These are phyloP conservation scores for Thielaviopsis ethacetica DNA, from an alignment of 2,329 filamentous ascomycete species.

Conservation along the genomic window DNA sequence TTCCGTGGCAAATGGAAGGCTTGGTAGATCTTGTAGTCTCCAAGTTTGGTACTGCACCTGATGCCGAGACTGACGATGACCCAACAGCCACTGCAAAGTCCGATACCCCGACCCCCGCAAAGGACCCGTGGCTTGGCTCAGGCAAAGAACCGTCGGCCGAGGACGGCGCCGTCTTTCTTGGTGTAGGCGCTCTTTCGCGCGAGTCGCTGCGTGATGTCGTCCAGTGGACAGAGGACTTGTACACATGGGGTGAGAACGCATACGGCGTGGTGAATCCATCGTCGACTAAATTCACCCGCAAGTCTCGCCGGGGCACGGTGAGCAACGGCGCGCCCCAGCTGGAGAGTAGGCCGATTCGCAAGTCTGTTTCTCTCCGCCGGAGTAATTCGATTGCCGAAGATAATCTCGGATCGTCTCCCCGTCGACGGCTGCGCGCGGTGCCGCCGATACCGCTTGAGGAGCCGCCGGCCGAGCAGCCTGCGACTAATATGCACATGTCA, in stretches of 20 bases:
- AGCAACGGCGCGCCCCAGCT: background rate
- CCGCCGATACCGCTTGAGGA: constrained; percentile 5
- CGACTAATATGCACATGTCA: background rate
- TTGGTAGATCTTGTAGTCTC: constrained; percentile 79
- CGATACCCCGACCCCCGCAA: constrained; percentile 9
- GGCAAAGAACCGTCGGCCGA: constrained; percentile 50
- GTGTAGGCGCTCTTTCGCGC: constrained; percentile 55
- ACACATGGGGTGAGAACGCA: constrained; percentile 64
- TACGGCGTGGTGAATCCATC: constrained; percentile 58
- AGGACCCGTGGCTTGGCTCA: constrained; percentile 52
- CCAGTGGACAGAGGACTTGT: constrained; percentile 79
- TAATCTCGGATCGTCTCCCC: constrained; percentile 1
- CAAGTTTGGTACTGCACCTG: constrained; percentile 48
- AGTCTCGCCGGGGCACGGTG: constrained; percentile 8
- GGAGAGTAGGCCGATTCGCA: background rate
- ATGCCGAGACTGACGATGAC: constrained; percentile 17
- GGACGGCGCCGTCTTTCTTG: constrained; percentile 78
- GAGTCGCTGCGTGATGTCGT: constrained; percentile 57
- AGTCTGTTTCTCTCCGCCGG: constrained; percentile 1
- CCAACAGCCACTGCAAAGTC: constrained; percentile 7
- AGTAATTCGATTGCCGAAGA: constrained; percentile 4
- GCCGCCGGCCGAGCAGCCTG: constrained; percentile 10
- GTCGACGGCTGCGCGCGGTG: constrained; percentile 4
- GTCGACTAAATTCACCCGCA: constrained; percentile 2
- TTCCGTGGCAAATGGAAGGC: constrained; percentile 63